These are phyloP conservation scores for Vanrija humicola DNA, from an alignment of 1,284 basidiomycete species.

Conservation along the genomic window DNA sequence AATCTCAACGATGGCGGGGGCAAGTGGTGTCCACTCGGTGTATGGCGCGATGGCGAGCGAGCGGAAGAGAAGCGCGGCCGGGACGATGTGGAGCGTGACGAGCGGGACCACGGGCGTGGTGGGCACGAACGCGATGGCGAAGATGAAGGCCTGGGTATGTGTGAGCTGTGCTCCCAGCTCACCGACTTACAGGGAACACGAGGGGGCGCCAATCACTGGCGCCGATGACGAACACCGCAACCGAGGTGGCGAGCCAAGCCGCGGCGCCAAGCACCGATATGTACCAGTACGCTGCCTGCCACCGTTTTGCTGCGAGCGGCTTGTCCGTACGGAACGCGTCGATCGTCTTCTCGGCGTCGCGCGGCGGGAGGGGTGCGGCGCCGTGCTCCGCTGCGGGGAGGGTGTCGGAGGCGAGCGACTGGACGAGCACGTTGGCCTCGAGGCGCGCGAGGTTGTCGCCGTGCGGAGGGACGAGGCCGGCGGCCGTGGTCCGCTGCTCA, in stretches of 20 bases:
- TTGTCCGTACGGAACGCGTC: conserved; percentile 24
- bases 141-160: background rate
- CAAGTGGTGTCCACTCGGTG: conserved; percentile 22
- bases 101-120: conserved; percentile 36
- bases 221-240: conserved; percentile 10
- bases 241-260: conserved; percentile 22
- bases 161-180: background rate
- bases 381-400: background rate
- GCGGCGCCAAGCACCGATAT: conserved; percentile 25
- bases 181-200: conserved; percentile 32
- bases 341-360: conserved; percentile 29
- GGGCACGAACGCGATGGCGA: conserved; percentile 22
- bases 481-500: conserved; percentile 5
- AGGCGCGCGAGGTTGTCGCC: conserved; percentile 33
- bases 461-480: conserved; percentile 25
- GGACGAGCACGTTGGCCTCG: conserved; percentile 40
- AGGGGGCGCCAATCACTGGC: conserved; percentile 20
- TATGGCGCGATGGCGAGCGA: conserved; percentile 24
- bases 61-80: conserved; percentile 41
- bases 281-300: conserved; percentile 21
- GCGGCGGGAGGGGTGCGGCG: conserved; percentile 5
- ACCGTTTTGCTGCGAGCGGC: conserved; percentile 12
- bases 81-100: conserved; percentile 37
- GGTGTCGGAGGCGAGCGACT: conserved; percentile 21
- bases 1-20: conserved; percentile 30